Conservation (phyloP, 345 rosid species). For the Gossypium australe region DNA sequence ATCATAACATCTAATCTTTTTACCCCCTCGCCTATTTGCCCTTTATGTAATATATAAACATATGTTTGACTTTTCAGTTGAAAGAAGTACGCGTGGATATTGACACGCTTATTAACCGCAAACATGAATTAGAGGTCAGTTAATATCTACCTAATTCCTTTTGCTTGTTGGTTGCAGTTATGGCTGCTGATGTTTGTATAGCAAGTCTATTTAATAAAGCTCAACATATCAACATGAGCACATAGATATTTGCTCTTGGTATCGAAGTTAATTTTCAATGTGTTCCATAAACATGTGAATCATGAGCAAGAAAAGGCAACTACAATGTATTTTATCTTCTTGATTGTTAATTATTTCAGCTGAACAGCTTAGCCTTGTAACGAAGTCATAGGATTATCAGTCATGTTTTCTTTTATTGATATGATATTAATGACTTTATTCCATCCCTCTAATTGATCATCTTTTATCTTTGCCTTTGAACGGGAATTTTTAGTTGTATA, state of each 20-base stretch:
- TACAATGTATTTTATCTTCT: slow-evolving; percentile 5
- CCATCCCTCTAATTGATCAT: not conserved
- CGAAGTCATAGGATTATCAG: not conserved
- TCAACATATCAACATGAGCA: not conserved
- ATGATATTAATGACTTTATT: slow-evolving; percentile 1
- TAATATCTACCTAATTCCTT: slow-evolving; percentile 19
- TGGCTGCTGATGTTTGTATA: not conserved
- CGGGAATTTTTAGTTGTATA: not conserved
- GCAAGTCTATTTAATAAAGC: not conserved
- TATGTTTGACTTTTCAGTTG: slow-evolving; percentile 45
- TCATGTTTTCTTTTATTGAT: not conserved
- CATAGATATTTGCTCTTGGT: not conserved
- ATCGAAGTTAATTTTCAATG: not conserved
- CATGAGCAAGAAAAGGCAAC: not conserved
- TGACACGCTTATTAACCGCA: slow-evolving; percentile 41
- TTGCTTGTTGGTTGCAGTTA: not conserved
- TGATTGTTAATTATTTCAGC: not conserved
- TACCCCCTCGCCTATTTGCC: not conserved
- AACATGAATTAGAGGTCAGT: slow-evolving; percentile 56
- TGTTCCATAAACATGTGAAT: not conserved
- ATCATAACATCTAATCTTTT: not conserved
- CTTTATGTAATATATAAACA: not conserved
- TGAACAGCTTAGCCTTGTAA: not conserved
- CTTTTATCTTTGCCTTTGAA: not conserved
- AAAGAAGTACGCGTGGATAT: slow-evolving; percentile 51